Evolutionary conservation across 2,329 filamentous ascomycete genomes (phyloP).

Genomic region (Pseudogymnoascus destructans): DNA sequence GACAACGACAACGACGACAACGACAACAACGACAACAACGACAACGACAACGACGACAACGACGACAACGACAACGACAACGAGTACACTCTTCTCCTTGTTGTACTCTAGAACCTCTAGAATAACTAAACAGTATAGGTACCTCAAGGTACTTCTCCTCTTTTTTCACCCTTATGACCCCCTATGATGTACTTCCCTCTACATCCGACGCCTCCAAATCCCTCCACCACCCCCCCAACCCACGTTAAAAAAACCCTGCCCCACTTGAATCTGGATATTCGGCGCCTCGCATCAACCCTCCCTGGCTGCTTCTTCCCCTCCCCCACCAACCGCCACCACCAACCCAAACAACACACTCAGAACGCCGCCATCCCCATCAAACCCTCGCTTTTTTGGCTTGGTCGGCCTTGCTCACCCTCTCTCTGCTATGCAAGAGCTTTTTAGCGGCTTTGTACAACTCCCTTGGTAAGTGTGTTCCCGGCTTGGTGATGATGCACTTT

Average conservation of each 20-base stretch:
- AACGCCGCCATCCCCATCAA: not conserved
- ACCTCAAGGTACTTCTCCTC: not conserved
- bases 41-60: too few relatives aligned
- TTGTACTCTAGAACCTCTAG: too few relatives aligned
- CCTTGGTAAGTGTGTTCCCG: not conserved
- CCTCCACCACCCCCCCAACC: not conserved
- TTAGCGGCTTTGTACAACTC: not conserved
- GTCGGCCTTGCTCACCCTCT: not conserved
- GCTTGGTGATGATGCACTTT: not conserved
- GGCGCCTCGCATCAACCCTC: not conserved
- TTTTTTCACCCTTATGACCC: not conserved
- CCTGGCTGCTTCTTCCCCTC: not conserved
- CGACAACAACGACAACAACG: too few relatives aligned
- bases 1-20: too few relatives aligned
- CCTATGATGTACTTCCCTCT: not conserved
- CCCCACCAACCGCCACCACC: not conserved
- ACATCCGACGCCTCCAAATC: not conserved
- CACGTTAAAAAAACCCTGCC: not conserved
- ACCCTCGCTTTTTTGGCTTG: not conserved
- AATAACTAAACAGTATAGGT: not conserved
- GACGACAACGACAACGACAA: too few relatives aligned
- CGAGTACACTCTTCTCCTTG: not conserved
- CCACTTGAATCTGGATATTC: conserved; percentile 5
- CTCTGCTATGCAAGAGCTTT: not conserved
- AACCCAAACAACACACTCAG: not conserved